A percentile compares a stretch with the other conserved stretches of the same genome.
phyloP scores from a whole-genome alignment of 345 rosid genomes.

The Camelina laxa region DNA sequence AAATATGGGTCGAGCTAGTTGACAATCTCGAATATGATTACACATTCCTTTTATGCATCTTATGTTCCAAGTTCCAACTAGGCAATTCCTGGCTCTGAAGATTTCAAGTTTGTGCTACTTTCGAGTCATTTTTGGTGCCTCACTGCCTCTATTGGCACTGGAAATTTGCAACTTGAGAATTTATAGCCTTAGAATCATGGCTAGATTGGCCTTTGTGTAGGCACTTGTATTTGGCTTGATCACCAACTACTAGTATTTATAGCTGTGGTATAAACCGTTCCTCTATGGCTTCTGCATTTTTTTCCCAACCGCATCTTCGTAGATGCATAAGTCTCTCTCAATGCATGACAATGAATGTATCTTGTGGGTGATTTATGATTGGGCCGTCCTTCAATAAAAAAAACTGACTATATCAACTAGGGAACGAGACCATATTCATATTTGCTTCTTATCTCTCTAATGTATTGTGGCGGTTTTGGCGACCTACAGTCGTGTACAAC shows the following conservation, averaged over 20 bases:
- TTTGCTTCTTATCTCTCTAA: no score
- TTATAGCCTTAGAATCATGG: background rate
- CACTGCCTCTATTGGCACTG: background rate
- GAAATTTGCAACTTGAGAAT: background rate
- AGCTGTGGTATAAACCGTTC: background rate
- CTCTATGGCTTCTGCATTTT: background rate
- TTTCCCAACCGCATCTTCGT: background rate
- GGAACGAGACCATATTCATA: background rate
- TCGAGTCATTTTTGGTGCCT: background rate
- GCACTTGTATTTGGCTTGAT: background rate
- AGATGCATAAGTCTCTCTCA: background rate
- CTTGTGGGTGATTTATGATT: background rate
- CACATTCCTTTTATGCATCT: constrained; percentile 8
- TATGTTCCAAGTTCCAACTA: constrained; percentile 1
- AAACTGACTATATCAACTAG: background rate
- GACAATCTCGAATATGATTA: background rate
- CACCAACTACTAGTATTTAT: background rate
- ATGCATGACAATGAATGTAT: background rate
- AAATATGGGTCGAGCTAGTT: constrained; percentile 1
- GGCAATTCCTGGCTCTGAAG: background rate
- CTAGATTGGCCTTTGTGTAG: background rate
- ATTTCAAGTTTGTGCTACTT: background rate
- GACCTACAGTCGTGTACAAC: background rate
- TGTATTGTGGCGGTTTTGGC: no score
- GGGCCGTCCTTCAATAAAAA: background rate